Evolutionary conservation across 2,329 filamentous ascomycete species (phyloP).

Genomic region (Trichoderma atrobrunneum): DNA sequence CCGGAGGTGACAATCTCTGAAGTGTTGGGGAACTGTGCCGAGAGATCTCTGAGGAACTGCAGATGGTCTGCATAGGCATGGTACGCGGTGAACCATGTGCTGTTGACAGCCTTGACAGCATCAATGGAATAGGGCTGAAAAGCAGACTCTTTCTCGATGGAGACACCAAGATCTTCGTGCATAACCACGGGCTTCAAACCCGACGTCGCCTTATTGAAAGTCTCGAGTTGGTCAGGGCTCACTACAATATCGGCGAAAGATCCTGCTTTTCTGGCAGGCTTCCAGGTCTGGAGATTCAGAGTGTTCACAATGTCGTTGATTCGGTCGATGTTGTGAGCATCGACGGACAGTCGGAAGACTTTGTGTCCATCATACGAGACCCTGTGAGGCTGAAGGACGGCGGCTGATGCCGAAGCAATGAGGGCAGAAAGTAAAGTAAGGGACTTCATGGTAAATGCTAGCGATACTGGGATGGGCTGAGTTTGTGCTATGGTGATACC

Average conservation of each 20-base stretch:
- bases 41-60: slow-evolving; percentile 46
- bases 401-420: slow-evolving; percentile 21
- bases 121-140: slow-evolving; percentile 25
- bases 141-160: slow-evolving; percentile 36
- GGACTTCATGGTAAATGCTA: slow-evolving; percentile 22
- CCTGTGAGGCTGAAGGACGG: slow-evolving; percentile 10
- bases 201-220: slow-evolving; percentile 33
- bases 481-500: not conserved
- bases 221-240: slow-evolving; percentile 33
- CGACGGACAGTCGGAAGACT: slow-evolving; percentile 42
- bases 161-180: slow-evolving; percentile 40
- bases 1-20: slow-evolving; percentile 51
- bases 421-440: slow-evolving; percentile 21
- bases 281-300: slow-evolving; percentile 39
- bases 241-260: slow-evolving; percentile 42
- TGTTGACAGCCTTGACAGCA: slow-evolving; percentile 9
- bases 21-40: slow-evolving; percentile 41
- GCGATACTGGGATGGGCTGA: not conserved
- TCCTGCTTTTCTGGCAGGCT: slow-evolving; percentile 34
- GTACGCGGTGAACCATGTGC: slow-evolving; percentile 53
- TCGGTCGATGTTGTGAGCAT: slow-evolving; percentile 28
- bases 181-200: slow-evolving; percentile 35
- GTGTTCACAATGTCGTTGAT: slow-evolving; percentile 35
- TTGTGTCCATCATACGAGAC: slow-evolving; percentile 45
- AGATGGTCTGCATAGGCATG: slow-evolving; percentile 52